Conservation (phyloP, 169 alveolate genomes). For the Eimeria maxima region DNA sequence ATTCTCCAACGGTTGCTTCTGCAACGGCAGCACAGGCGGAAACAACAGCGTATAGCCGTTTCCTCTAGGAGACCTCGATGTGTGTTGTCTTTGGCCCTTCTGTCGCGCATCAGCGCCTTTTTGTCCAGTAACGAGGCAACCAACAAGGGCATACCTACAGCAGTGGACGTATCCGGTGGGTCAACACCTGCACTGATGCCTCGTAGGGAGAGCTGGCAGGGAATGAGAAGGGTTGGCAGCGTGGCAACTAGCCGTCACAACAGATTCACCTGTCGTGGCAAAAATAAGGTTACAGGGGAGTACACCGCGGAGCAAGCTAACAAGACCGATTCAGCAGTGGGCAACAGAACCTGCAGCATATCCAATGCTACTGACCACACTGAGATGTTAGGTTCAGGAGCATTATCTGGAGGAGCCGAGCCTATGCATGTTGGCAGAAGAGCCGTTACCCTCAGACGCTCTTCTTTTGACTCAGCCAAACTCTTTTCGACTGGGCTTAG, state of each 20-base stretch:
- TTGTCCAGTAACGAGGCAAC: constrained; percentile 41
- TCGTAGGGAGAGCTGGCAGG: not conserved
- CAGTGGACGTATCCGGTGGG: not conserved
- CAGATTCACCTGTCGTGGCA: not conserved
- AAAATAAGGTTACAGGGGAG: not conserved
- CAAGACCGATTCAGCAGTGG: not conserved
- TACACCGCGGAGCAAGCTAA: not conserved
- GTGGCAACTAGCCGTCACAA: not conserved
- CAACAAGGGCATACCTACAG: not conserved
- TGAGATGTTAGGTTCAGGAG: not conserved
- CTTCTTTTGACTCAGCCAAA: constrained; percentile 54
- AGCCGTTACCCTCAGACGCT: constrained; percentile 43
- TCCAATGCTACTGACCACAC: not conserved
- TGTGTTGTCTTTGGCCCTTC: constrained; percentile 48
- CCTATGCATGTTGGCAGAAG: constrained; percentile 26
- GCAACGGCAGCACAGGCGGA: constrained; percentile 53
- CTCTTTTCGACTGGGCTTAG: constrained; percentile 52
- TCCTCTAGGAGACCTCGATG: constrained; percentile 58
- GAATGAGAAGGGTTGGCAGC: not conserved
- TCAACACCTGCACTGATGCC: not conserved
- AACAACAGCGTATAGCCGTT: constrained; percentile 21
- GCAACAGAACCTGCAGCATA: not conserved
- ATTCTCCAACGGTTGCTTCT: constrained; percentile 2
- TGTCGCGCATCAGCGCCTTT: constrained; percentile 55
- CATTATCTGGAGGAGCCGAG: not conserved